Evolutionary conservation across 1,139 yeast species (phyloP).

Genomic region (Nakaseomyces uthaithaninus): DNA sequence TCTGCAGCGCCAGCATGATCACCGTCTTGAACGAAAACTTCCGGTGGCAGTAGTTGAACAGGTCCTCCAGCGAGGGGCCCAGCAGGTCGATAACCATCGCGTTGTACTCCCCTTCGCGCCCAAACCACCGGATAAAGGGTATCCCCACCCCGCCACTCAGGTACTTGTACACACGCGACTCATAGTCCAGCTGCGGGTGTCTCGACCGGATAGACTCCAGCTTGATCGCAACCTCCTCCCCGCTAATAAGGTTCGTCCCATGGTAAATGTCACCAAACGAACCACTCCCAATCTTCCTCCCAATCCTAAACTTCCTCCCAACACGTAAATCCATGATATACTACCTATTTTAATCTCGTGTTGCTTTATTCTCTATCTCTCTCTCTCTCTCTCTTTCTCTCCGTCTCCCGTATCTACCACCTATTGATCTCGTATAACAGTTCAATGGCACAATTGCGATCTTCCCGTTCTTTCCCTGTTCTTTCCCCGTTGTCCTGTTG

Average conservation of each 20-base stretch:
- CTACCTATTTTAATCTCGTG: background rate
- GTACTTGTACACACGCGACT: conserved; percentile 90
- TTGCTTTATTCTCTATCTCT: background rate
- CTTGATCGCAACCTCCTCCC: conserved; percentile 96
- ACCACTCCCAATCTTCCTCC: conserved; percentile 94
- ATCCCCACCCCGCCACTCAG: conserved; percentile 96
- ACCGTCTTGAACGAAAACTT: conserved; percentile 92
- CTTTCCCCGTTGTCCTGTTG: too few relatives aligned
- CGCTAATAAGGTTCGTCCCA: conserved; percentile 87
- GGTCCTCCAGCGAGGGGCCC: conserved; percentile 92
- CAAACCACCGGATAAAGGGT: conserved; percentile 95
- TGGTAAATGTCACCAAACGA: conserved; percentile 95
- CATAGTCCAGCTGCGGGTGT: conserved; percentile 95
- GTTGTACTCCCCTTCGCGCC: conserved; percentile 92
- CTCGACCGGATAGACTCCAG: conserved; percentile 83
- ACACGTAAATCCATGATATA: conserved; percentile 63
- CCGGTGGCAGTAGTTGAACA: conserved; percentile 91
- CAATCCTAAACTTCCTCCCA: conserved; percentile 90
- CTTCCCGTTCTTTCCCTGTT: too few relatives aligned
- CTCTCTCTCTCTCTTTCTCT: background rate
- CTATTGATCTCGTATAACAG: too few relatives aligned
- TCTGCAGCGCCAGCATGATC: conserved; percentile 84
- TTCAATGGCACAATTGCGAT: too few relatives aligned
- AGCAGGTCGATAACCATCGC: conserved; percentile 94
- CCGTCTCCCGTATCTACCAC: background rate